phyloP scores from a whole-genome alignment of 495 filamentous ascomycete species.

The Trypethelium eluteriae region DNA sequence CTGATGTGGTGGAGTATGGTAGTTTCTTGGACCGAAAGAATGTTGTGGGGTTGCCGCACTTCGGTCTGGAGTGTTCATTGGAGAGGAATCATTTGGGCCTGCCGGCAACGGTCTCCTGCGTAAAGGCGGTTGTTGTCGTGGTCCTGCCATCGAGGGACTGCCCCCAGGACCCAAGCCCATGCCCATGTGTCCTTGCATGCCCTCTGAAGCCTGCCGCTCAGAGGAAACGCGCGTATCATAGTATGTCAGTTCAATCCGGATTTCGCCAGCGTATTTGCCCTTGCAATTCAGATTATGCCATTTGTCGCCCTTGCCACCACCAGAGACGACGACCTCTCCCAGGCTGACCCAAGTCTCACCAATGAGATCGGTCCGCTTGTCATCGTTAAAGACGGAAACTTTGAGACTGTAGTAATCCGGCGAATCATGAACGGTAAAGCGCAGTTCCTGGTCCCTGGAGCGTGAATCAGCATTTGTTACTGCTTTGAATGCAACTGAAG shows the following conservation, averaged over 20 bases:
- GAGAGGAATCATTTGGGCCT: constrained; percentile 18
- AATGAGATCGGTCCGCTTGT: constrained; percentile 92
- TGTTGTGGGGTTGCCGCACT: constrained; percentile 3
- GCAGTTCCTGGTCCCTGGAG: constrained; percentile 89
- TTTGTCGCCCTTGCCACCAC: constrained; percentile 83
- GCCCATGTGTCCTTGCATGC: constrained; percentile 23
- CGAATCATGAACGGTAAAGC: constrained; percentile 92
- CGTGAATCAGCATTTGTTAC: constrained; percentile 25
- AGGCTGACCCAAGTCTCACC: constrained; percentile 86
- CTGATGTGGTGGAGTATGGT: constrained; percentile 25
- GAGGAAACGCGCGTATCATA: constrained; percentile 83
- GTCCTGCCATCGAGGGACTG: constrained; percentile 41
- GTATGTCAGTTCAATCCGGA: constrained; percentile 91
- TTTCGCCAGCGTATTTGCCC: constrained; percentile 90
- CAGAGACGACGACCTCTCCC: constrained; percentile 68
- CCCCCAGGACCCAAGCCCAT: constrained; percentile 27
- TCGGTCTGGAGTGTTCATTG: constrained; percentile 21
- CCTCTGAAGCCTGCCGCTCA: constrained; percentile 51
- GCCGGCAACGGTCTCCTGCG: constrained; percentile 71
- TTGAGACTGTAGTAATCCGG: constrained; percentile 92
- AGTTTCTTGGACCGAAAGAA: constrained; percentile 24
- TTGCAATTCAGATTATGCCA: constrained; percentile 84
- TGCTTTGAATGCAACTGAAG: constrained; percentile 13
- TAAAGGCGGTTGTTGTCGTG: constrained; percentile 52
- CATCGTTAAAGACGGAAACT: constrained; percentile 93